Conservation (phyloP, 2,329 filamentous ascomycete species). For the Mariannaea elegans region DNA sequence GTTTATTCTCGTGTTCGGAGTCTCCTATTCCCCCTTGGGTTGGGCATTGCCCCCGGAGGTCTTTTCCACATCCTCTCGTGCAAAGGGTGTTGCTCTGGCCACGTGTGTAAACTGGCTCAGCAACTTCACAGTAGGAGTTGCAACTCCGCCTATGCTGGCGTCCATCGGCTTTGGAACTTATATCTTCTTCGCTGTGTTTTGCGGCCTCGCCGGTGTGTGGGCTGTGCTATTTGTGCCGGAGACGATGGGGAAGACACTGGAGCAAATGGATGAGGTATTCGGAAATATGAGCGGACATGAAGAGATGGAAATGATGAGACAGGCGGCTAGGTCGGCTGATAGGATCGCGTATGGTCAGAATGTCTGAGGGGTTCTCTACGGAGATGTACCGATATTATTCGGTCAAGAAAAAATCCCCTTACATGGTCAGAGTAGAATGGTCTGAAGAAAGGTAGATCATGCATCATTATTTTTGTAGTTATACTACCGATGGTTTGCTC, state of each 20-base stretch:
- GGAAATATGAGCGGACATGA: conserved; percentile 33
- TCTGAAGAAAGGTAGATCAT: too few species aligned
- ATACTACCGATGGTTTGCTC: too few species aligned
- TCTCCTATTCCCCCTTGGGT: conserved; percentile 50
- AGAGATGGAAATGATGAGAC: conserved; percentile 20
- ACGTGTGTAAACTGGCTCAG: conserved; percentile 50
- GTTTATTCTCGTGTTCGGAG: conserved; percentile 55
- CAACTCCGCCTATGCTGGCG: conserved; percentile 14
- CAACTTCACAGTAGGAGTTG: conserved; percentile 34
- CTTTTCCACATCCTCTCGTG: conserved; percentile 48
- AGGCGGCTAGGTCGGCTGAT: background rate
- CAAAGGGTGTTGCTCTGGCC: conserved; percentile 50
- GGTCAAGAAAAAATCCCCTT: too few species aligned
- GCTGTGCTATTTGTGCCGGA: conserved; percentile 69
- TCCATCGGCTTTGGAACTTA: conserved; percentile 66
- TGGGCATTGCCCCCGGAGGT: conserved; percentile 55
- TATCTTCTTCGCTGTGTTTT: conserved; percentile 78
- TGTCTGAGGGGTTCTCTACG: too few species aligned
- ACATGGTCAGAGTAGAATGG: too few species aligned
- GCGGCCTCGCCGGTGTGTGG: conserved; percentile 71
- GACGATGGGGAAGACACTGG: conserved; percentile 76
- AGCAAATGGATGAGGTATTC: conserved; percentile 80
- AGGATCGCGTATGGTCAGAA: background rate
- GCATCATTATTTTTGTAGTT: too few species aligned
- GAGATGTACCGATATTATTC: too few species aligned